A percentile compares a stretch with the other conserved stretches of the same genome.
These are phyloP conservation scores for Penicillium palitans DNA, from an alignment of 2,329 filamentous ascomycete genomes.

Conservation along the genomic window DNA sequence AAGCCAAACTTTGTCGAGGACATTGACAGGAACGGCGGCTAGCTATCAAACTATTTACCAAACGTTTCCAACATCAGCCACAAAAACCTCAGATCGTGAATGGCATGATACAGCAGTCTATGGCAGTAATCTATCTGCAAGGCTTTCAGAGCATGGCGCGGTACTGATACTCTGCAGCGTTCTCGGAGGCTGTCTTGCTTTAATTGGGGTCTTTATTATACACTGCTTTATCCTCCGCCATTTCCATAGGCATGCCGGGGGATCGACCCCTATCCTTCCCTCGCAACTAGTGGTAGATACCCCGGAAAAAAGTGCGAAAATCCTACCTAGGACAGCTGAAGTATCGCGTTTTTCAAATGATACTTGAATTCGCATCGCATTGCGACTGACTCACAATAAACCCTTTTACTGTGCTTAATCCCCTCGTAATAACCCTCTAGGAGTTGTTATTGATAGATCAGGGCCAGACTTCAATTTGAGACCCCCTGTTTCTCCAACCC, in stretches of 20 bases:
- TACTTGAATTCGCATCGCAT: too few species aligned
- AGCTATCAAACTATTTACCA: not conserved
- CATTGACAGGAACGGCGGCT: not conserved
- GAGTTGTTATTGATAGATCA: too few species aligned
- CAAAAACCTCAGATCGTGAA: not conserved
- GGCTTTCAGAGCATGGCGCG: not conserved
- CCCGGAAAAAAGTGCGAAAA: too few species aligned
- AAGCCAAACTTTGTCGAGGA: not conserved
- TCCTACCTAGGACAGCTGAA: too few species aligned
- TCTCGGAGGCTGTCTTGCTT: not conserved
- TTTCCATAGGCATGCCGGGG: not conserved
- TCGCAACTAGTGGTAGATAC: too few species aligned
- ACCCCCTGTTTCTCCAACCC: too few species aligned
- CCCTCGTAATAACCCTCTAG: too few species aligned
- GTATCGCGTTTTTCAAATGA: too few species aligned
- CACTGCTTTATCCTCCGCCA: not conserved
- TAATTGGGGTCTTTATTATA: not conserved
- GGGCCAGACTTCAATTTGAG: too few species aligned
- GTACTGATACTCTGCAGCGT: not conserved
- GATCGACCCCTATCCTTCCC: too few species aligned
- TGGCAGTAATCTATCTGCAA: not conserved
- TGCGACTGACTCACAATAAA: too few species aligned
- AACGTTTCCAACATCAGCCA: not conserved
- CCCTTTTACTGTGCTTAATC: too few species aligned
- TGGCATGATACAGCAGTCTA: not conserved